These are phyloP conservation scores for carrot (Daucus carota) DNA, from an alignment of 129 eudicot genomes.

Conservation along the genomic window DH1_v3.0 NC_030382.2:32549001-32549500, in stretches of 20 bases:
- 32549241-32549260: background rate
- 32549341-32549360: background rate
- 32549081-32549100: constrained; percentile 82
- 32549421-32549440: background rate
- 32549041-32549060: constrained; percentile 15
- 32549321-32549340: background rate
- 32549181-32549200: constrained; percentile 97
- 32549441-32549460: background rate
- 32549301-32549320: background rate
- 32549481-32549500: background rate
- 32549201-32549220: constrained; percentile 93
- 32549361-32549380: background rate
- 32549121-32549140: constrained; percentile 79
- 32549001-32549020: constrained; percentile 27
- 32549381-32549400: background rate
- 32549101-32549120: constrained; percentile 60
- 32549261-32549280: background rate
- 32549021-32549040: constrained; percentile 8
- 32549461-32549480: background rate
- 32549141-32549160: constrained; percentile 78
- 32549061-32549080: constrained; percentile 51
- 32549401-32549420: background rate
- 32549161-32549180: constrained; percentile 98
- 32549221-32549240: constrained; percentile 50
- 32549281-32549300: background rate